Evolutionary conservation across 106 monocot genomes (phyloP).

Genomic region (Dioscorea dumetorum): DNA sequence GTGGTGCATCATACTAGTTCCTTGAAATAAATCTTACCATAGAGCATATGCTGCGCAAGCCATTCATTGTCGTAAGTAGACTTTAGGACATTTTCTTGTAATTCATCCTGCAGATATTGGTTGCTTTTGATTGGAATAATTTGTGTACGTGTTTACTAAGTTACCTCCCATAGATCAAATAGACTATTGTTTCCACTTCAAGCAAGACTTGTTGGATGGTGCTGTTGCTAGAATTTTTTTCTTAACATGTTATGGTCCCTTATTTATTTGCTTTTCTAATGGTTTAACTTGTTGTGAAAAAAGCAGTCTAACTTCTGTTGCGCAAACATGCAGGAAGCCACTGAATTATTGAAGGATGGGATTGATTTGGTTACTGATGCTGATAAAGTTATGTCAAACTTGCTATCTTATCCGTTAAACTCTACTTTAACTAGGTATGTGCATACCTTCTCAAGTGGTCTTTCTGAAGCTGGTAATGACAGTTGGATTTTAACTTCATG

Average conservation of each 20-base stretch:
- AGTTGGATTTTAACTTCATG: neutral
- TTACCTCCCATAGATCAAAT: too few species aligned
- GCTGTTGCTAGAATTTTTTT: neutral
- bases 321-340: conserved; percentile 59
- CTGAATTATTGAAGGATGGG: conserved; percentile 79
- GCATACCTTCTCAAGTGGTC: neutral
- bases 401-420: conserved; percentile 82
- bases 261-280: neutral
- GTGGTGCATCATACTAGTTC: too few species aligned
- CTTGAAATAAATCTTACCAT: neutral
- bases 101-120: neutral
- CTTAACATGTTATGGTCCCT: neutral
- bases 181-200: too few species aligned
- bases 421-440: conserved; percentile 68
- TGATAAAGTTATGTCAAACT: conserved; percentile 51
- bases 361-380: conserved; percentile 88
- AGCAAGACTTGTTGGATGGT: too few species aligned
- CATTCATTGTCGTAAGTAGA: neutral
- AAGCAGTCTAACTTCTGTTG: neutral
- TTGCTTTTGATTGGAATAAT: too few species aligned
- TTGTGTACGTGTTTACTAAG: too few species aligned
- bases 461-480: neutral
- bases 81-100: neutral
- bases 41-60: neutral
- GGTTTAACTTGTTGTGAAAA: neutral